These are phyloP conservation scores for Alternaria sp. DNA, from an alignment of 2,329 filamentous ascomycete genomes.

Conservation along the genomic window DNA sequence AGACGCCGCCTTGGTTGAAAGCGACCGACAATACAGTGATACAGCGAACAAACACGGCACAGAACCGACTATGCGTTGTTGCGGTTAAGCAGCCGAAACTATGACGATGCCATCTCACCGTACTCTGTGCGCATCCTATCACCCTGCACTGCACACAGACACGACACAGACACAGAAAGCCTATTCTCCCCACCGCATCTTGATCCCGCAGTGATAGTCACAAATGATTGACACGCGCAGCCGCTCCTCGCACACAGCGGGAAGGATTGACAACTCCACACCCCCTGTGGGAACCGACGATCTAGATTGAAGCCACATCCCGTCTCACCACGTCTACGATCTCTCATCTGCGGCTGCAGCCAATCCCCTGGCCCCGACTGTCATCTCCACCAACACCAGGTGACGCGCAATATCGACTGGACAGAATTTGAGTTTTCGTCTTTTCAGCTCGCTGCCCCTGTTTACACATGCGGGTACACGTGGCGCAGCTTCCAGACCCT, in stretches of 20 bases:
- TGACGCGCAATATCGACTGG: neutral
- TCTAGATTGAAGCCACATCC: conserved; percentile 25
- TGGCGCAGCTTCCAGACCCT: conserved; percentile 7
- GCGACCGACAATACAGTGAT: neutral
- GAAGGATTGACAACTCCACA: conserved; percentile 6
- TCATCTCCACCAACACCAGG: conserved; percentile 6
- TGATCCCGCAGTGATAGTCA: neutral
- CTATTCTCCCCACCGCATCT: neutral
- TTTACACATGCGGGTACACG: conserved; percentile 16
- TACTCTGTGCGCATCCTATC: neutral
- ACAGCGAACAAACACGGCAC: conserved; percentile 1
- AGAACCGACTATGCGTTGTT: conserved; percentile 4
- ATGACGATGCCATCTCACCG: neutral
- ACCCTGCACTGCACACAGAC: neutral
- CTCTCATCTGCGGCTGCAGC: conserved; percentile 10
- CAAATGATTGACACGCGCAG: conserved; percentile 4
- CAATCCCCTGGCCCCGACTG: conserved; percentile 14
- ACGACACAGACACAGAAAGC: neutral
- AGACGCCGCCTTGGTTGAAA: conserved; percentile 14
- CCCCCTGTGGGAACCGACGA: conserved; percentile 9
- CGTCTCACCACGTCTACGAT: conserved; percentile 9
- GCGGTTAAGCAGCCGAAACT: neutral
- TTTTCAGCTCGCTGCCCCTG: conserved; percentile 27
- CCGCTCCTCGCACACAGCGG: conserved; percentile 3
- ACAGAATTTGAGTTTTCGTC: conserved; percentile 7